A percentile compares a stretch with the other conserved stretches of the same genome.
Evolutionary conservation across 257 asterid genomes (phyloP).

Genomic region (Schizonepeta tenuifolia): DNA sequence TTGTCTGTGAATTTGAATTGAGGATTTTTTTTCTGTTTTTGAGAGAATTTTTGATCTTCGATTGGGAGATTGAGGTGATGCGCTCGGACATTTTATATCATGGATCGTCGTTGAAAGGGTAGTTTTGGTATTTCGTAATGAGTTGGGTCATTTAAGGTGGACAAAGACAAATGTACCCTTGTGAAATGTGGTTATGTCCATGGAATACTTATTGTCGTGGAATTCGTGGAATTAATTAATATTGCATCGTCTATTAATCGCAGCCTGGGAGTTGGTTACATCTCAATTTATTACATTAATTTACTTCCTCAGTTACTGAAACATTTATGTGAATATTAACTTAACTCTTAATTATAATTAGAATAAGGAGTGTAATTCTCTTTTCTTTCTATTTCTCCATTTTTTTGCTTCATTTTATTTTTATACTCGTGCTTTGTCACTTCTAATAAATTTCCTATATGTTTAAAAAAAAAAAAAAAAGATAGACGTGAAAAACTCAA

Average conservation of each 20-base stretch:
- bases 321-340: background rate
- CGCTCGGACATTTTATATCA: conserved; percentile 39
- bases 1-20: background rate
- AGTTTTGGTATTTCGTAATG: conserved; percentile 26
- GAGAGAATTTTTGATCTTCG: background rate
- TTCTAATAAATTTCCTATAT: background rate
- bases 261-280: background rate
- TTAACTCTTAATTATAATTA: background rate
- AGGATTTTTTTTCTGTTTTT: background rate
- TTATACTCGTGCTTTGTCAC: background rate
- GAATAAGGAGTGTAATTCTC: background rate
- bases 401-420: too few relatives aligned
- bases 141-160: background rate
- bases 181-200: conserved; percentile 20
- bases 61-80: conserved; percentile 20
- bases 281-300: conserved; percentile 20
- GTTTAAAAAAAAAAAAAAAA: too few relatives aligned
- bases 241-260: background rate
- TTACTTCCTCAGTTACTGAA: conserved; percentile 22
- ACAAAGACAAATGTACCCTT: conserved; percentile 40
- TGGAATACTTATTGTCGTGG: conserved; percentile 17
- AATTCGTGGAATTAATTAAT: background rate
- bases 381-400: too few relatives aligned
- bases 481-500: background rate
- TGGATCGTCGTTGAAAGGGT: conserved; percentile 26